Percentiles rank a stretch among this genome's conserved stretches.
Conservation (phyloP, 2,329 filamentous ascomycete genomes). For the Aspergillus hiratsukae region DNA sequence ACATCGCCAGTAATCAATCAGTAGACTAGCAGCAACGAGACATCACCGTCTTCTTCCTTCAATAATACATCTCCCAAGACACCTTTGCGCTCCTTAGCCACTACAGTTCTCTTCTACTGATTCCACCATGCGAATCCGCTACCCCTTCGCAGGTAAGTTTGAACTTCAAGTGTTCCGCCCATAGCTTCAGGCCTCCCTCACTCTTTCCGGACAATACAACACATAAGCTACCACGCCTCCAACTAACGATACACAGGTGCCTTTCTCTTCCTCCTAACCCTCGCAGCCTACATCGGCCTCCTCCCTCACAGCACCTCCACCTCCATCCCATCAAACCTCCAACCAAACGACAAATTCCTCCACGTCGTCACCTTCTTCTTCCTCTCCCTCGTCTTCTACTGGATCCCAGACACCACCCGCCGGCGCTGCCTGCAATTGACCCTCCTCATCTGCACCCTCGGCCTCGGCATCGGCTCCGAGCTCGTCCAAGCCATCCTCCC, state of each 20-base stretch:
- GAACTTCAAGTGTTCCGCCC: not conserved
- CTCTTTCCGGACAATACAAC: not conserved
- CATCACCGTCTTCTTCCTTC: not conserved
- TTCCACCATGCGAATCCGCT: slow-evolving; percentile 70
- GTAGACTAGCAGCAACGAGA: not conserved
- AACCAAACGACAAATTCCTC: slow-evolving; percentile 83
- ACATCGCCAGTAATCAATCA: not conserved
- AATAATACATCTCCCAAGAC: not conserved
- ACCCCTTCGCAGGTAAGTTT: slow-evolving; percentile 77
- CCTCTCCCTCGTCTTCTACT: slow-evolving; percentile 84
- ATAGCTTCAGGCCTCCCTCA: not conserved
- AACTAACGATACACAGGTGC: slow-evolving; percentile 48
- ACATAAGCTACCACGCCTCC: not conserved
- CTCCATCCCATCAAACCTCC: slow-evolving; percentile 43
- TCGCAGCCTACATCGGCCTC: slow-evolving; percentile 76
- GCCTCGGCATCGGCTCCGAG: slow-evolving; percentile 52
- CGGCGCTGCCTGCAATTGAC: slow-evolving; percentile 81
- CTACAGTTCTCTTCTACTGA: not conserved
- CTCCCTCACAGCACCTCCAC: slow-evolving; percentile 46
- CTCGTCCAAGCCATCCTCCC: slow-evolving; percentile 61
- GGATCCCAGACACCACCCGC: slow-evolving; percentile 88
- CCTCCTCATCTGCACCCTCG: slow-evolving; percentile 70
- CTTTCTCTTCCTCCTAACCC: slow-evolving; percentile 63
- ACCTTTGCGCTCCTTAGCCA: not conserved
- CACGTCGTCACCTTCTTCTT: slow-evolving; percentile 87